phyloP scores from a whole-genome alignment of 306 rosid genomes.

The Dalbergia oliveri region DNA sequence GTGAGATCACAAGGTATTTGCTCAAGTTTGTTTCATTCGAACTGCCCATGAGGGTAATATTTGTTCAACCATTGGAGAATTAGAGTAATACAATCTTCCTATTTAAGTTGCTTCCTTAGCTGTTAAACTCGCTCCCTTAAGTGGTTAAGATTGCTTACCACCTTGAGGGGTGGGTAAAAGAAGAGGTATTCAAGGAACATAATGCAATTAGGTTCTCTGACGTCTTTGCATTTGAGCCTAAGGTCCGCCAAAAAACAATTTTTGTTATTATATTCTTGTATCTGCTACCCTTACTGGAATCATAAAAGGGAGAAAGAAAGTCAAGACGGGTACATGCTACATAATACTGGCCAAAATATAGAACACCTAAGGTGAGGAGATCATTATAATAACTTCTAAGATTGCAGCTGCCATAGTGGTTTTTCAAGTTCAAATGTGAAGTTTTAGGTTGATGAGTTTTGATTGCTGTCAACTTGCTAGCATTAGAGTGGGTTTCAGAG shows the following conservation, averaged over 20 bases:
- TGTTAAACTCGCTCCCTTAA: neutral
- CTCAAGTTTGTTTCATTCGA: neutral
- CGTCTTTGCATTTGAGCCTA: neutral
- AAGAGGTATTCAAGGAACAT: neutral
- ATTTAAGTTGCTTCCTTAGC: neutral
- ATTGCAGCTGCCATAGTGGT: neutral
- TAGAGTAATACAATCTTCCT: neutral
- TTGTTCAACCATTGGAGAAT: neutral
- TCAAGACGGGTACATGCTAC: neutral
- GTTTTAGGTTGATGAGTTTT: neutral
- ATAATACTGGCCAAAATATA: neutral
- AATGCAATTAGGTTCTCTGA: neutral
- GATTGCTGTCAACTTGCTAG: constrained; percentile 5
- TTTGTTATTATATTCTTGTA: neutral
- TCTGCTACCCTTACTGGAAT: neutral
- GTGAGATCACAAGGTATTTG: too few species aligned
- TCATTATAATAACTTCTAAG: constrained; percentile 14
- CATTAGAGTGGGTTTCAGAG: constrained; percentile 5
- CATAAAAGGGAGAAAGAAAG: neutral
- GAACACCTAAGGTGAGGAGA: neutral
- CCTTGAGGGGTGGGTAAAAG: neutral
- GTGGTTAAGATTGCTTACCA: neutral
- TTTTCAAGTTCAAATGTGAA: neutral
- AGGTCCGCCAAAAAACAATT: neutral
- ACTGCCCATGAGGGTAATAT: neutral